Evolutionary conservation across 2,329 filamentous ascomycete species (phyloP).

Genomic region (Elsinoe ampelina): DNA sequence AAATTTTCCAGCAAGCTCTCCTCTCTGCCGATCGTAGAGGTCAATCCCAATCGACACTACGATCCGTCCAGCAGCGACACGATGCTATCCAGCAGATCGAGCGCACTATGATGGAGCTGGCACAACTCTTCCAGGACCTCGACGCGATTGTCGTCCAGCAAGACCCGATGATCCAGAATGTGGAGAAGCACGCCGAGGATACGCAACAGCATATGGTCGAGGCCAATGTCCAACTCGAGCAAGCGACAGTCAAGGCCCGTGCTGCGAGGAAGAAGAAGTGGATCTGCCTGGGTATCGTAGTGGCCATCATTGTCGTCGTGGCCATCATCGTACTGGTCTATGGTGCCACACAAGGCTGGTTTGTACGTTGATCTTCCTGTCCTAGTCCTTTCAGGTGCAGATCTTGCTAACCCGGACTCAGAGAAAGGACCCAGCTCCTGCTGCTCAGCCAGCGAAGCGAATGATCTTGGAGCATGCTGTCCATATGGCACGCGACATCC

Average conservation of each 20-base stretch:
- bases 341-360: slow-evolving; percentile 20
- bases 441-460: background rate
- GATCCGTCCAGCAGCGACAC: slow-evolving; percentile 74
- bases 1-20: slow-evolving; percentile 82
- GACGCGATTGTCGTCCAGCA: slow-evolving; percentile 79
- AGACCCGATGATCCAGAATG: slow-evolving; percentile 67
- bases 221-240: slow-evolving; percentile 72
- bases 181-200: slow-evolving; percentile 80
- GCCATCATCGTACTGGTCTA: slow-evolving; percentile 32
- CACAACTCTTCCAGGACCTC: slow-evolving; percentile 82
- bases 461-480: background rate
- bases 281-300: slow-evolving; percentile 73
- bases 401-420: background rate
- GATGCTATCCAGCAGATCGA: slow-evolving; percentile 87
- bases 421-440: slow-evolving; percentile 3
- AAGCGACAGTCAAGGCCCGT: slow-evolving; percentile 73
- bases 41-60: slow-evolving; percentile 68
- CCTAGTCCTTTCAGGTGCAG: background rate
- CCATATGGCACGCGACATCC: background rate
- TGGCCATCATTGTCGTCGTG: slow-evolving; percentile 28
- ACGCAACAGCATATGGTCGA: slow-evolving; percentile 75
- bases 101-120: slow-evolving; percentile 75
- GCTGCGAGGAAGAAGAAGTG: slow-evolving; percentile 89
- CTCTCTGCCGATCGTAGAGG: slow-evolving; percentile 72
- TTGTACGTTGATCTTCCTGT: slow-evolving; percentile 7